A percentile compares a stretch with the other conserved stretches of the same genome.
phyloP scores from a whole-genome alignment of 2,329 filamentous ascomycete genomes.

The Alternaria panax region DNA sequence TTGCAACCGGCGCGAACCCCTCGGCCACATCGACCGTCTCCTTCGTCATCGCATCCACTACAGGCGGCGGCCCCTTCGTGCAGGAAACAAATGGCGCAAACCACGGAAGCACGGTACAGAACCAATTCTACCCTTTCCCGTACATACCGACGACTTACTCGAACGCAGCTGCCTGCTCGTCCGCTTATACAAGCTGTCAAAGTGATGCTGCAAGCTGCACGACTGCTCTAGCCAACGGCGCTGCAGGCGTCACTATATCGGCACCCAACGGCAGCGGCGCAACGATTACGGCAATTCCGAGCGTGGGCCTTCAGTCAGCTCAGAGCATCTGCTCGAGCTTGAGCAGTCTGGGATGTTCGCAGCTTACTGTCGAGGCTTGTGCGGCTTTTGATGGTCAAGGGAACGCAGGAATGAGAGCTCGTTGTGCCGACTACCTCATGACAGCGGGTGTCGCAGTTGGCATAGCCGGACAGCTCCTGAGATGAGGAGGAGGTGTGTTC shows the following conservation, averaged over 20 bases:
- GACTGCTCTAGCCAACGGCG: slow-evolving; percentile 55
- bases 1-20: slow-evolving; percentile 21
- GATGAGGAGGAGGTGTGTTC: slow-evolving; percentile 17
- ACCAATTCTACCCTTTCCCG: slow-evolving; percentile 61
- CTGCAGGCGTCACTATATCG: slow-evolving; percentile 60
- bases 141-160: slow-evolving; percentile 62
- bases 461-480: slow-evolving; percentile 50
- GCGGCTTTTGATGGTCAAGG: slow-evolving; percentile 48
- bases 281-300: slow-evolving; percentile 56
- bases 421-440: slow-evolving; percentile 30
- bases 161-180: slow-evolving; percentile 60
- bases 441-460: slow-evolving; percentile 48
- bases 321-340: slow-evolving; percentile 44
- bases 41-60: slow-evolving; percentile 29
- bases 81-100: slow-evolving; percentile 29
- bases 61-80: slow-evolving; percentile 30
- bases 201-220: slow-evolving; percentile 53
- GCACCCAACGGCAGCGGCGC: slow-evolving; percentile 60
- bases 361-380: slow-evolving; percentile 58
- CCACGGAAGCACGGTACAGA: slow-evolving; percentile 53
- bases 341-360: slow-evolving; percentile 58
- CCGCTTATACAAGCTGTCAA: slow-evolving; percentile 62
- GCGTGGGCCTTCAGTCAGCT: slow-evolving; percentile 39
- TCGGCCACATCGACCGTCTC: slow-evolving; percentile 28
- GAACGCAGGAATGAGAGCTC: slow-evolving; percentile 33